phyloP scores from a whole-genome alignment of 2,329 filamentous ascomycete genomes.

The Trichoderma koningii region DNA sequence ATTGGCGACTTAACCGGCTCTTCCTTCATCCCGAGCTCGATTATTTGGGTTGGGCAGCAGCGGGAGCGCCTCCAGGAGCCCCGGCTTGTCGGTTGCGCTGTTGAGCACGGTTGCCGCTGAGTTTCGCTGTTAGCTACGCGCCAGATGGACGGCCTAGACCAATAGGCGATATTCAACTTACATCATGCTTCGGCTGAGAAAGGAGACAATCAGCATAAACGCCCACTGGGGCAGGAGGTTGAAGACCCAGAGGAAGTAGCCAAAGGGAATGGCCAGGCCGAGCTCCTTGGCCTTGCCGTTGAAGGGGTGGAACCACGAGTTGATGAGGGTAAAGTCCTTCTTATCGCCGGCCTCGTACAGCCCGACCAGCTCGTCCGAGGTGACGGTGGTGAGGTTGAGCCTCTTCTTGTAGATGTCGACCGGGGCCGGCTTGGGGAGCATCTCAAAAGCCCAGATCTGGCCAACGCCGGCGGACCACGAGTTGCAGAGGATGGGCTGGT shows the following conservation, averaged over 20 bases:
- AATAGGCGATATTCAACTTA: conserved; percentile 48
- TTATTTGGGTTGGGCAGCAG: conserved; percentile 11
- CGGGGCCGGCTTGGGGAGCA: conserved; percentile 65
- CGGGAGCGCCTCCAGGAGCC: conserved; percentile 27
- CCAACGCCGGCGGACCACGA: conserved; percentile 68
- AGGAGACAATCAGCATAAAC: conserved; percentile 75
- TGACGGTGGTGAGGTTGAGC: conserved; percentile 70
- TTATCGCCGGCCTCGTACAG: conserved; percentile 56
- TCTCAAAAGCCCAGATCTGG: conserved; percentile 65
- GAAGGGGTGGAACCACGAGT: conserved; percentile 76
- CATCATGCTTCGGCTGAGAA: conserved; percentile 75
- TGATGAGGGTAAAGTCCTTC: conserved; percentile 52
- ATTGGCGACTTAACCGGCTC: conserved; percentile 3
- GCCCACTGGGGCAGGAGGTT: conserved; percentile 71
- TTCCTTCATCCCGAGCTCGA: not conserved
- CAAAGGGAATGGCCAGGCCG: conserved; percentile 63
- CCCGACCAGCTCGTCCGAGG: conserved; percentile 62
- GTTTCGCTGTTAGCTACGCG: conserved; percentile 32
- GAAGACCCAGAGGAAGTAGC: conserved; percentile 68
- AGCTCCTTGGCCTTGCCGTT: conserved; percentile 66
- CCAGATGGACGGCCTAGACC: not conserved
- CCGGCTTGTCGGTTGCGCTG: conserved; percentile 27
- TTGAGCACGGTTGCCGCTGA: conserved; percentile 44
- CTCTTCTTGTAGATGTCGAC: conserved; percentile 65
- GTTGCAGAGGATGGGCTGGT: conserved; percentile 74